Evolutionary conservation across 2,329 filamentous ascomycete species (phyloP).

Genomic region (Dactylellina leptospora): DNA sequence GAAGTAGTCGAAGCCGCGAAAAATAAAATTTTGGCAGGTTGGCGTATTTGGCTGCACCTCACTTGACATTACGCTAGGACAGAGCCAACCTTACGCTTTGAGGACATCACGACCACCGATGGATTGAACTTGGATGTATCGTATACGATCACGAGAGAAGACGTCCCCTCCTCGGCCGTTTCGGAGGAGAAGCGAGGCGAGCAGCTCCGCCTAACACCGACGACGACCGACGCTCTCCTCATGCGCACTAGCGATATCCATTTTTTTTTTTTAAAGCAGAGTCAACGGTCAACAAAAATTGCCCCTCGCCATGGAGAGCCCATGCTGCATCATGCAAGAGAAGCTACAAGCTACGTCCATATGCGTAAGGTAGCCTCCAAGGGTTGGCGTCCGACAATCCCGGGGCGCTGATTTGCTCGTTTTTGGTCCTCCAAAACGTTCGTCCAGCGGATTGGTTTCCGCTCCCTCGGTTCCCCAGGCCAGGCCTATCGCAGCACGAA

Average conservation of each 20-base stretch:
- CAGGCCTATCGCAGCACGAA: slow-evolving; percentile 7
- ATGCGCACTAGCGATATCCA: too few relatives aligned
- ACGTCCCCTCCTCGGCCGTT: background rate
- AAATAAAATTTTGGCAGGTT: too few relatives aligned
- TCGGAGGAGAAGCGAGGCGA: slow-evolving; percentile 23
- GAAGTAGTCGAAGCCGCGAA: too few relatives aligned
- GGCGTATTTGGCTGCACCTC: too few relatives aligned
- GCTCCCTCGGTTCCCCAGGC: slow-evolving; percentile 35
- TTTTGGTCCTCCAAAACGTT: slow-evolving; percentile 17
- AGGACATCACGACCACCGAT: too few relatives aligned
- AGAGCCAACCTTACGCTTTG: too few relatives aligned
- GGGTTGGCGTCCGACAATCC: slow-evolving; percentile 15
- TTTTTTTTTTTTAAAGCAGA: slow-evolving; percentile 1
- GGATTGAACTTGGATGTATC: too few relatives aligned
- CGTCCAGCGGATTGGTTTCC: slow-evolving; percentile 40
- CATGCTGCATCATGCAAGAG: slow-evolving; percentile 21
- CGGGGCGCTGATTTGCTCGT: slow-evolving; percentile 48
- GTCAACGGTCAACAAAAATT: slow-evolving; percentile 11
- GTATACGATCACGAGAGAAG: background rate
- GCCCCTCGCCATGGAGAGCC: slow-evolving; percentile 12
- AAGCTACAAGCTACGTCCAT: slow-evolving; percentile 13
- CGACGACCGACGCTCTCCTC: slow-evolving; percentile 1
- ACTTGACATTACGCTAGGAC: too few relatives aligned
- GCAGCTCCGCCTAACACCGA: slow-evolving; percentile 22
- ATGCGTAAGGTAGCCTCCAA: slow-evolving; percentile 19